Evolutionary conservation across 176 grass and related monocot genomes (phyloP).

Genomic region (Triticum monococcum): DNA sequence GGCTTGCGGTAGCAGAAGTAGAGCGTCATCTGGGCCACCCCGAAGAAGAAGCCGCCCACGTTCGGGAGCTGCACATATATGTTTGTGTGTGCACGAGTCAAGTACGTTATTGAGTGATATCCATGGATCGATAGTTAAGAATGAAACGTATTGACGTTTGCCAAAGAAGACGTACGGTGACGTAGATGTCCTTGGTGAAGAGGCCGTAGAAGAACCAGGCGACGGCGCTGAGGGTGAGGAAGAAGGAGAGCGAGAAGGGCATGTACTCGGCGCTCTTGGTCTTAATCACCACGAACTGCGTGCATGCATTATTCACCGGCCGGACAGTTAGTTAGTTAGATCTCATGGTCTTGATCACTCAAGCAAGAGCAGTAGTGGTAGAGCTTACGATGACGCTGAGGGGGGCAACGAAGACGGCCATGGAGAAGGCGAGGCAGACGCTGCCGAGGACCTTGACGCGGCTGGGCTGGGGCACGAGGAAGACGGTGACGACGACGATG

Average conservation of each 20-base stretch:
- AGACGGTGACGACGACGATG: slow-evolving; percentile 51
- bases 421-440: slow-evolving; percentile 87
- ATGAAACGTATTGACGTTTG: neutral
- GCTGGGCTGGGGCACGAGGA: slow-evolving; percentile 29
- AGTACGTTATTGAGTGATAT: too few species aligned
- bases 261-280: slow-evolving; percentile 93
- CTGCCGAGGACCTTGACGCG: slow-evolving; percentile 67
- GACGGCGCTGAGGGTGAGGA: slow-evolving; percentile 80
- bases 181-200: slow-evolving; percentile 68
- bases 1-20: slow-evolving; percentile 68
- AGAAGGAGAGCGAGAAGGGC: slow-evolving; percentile 79
- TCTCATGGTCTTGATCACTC: neutral
- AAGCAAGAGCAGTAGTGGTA: neutral
- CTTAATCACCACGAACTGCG: slow-evolving; percentile 71
- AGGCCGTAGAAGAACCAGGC: slow-evolving; percentile 77
- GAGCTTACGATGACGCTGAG: slow-evolving; percentile 83
- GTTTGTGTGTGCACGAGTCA: too few species aligned
- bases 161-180: slow-evolving; percentile 38
- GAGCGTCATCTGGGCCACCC: slow-evolving; percentile 68
- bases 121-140: neutral
- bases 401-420: slow-evolving; percentile 86
- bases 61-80: slow-evolving; percentile 57
- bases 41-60: slow-evolving; percentile 78
- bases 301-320: neutral
- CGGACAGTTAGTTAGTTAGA: neutral